Base-by-base conservation (phyloP, 768 basidiomycete genomes). In the Tricholoma furcatifolium region DNA sequence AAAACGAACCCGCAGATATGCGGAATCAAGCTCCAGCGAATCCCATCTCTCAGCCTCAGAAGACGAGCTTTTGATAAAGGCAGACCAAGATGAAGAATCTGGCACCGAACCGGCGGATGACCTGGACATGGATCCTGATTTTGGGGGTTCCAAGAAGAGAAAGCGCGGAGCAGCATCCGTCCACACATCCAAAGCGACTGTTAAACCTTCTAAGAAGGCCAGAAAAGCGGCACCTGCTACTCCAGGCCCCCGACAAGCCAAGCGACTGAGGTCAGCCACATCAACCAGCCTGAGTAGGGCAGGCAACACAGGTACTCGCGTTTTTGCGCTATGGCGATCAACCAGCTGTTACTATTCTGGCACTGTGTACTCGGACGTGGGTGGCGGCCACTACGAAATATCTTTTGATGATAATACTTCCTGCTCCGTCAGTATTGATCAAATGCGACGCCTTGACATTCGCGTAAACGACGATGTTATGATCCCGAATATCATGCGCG, bases 311-410 rank as follows among this genome's bases (percentile, higher is more conserved):
- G 54, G 61, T 18, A 85, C 84, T 11, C 80, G 81, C 5, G 84
- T 91, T n/a, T 83, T 87, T 59, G 88, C 85, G 8, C 62, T 85
- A 10, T 89, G 87, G 87, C 79, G 73, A 55, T 67, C 70, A 41
- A 82, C 83, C 44, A 77, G 75, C 3, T 75, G 76, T 58, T 92
- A 76, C 67, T 87, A 83, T 62, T 67, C 81, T 15, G 91, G 88
- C 14, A 73, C 67, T 32, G 74, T 88, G 23, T 62, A 81, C 48
- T 70, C 73, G 15, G 57, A 64, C 46, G 51, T 57, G 20, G 60
- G 42, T 21, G 63, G 62, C 23, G 62, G 60, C 30, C 63, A 60
- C 3, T 86, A 81, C 65, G 46, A 60, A 23, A 65, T 93, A 59
- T 68, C 70, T n/a, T 93, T 91, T 62, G 89, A 91, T 60, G 90